Evolutionary conservation across 2,329 filamentous ascomycete genomes (phyloP), one percentile per base, ranked within the genome.

Genomic region (Ambrosiella xylebori): DNA sequence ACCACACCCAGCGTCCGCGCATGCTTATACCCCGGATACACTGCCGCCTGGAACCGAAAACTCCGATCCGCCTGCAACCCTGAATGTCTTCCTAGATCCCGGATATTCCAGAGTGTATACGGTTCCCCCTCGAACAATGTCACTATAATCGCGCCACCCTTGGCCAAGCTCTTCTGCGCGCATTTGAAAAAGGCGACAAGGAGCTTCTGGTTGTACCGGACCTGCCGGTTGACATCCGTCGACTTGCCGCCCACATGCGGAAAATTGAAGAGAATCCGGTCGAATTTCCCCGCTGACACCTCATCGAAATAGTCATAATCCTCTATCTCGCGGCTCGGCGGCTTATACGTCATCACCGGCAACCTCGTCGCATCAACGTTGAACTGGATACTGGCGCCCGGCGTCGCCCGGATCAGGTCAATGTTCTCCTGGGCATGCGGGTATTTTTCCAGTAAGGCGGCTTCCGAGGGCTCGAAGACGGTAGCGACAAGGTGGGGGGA

Each of bases 101-200:
- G 80, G 35, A 97, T 78, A 71, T 97, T 96, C 93, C 93, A 98
- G 0, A 96, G 77, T 1, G 88, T 91, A 68, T 98, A 98, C 0
- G 93, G 93, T 69, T 94, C 85, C 60, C 86, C 86, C 69, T 96
- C 91, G 68, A 98, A 98, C 8, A 97, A 73, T 0, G 89, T 94
- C 19, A 97, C 82, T 56, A 95, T 71, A 57, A 96, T 82, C 64
- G 78, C 67, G 40, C 82, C 82, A 5, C 76, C 73, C 0, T 72
- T 71, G 3, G 65, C 65, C 37, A 71, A 66, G 1, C 76, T 74
- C 1, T 70, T 68, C 19, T 75, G 68, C 1, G 78, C 75, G 58
- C 74, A 71, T 61, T 69, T 68, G 71, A 88, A 88, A 71, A 87
- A 87, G 49, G 74, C 73, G 12, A 86, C 82, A 40, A 88, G 75